phyloP scores from a whole-genome alignment of 305 asterid genomes.

The Petunia hybrid region DNA sequence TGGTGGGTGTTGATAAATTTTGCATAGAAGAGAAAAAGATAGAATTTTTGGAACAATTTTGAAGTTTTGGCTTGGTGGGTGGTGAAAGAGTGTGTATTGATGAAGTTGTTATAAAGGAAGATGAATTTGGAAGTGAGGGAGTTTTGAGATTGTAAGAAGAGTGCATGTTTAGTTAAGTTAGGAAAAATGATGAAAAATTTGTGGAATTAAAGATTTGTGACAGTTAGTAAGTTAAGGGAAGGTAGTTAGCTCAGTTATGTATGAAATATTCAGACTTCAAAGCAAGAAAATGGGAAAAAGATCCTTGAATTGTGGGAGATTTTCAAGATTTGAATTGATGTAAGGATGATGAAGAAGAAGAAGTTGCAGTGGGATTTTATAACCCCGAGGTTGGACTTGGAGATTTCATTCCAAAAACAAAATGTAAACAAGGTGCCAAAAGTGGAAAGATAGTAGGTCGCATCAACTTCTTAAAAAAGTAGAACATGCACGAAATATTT shows the following conservation, averaged over 20 bases:
- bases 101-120: conserved; percentile 6
- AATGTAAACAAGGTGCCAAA: conserved; percentile 45
- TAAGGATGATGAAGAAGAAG: background rate
- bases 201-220: conserved; percentile 18
- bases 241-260: conserved; percentile 2
- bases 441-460: conserved; percentile 28
- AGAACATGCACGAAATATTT: too few species aligned
- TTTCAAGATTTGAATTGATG: background rate
- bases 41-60: background rate
- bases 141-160: conserved; percentile 35
- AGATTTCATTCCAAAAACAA: conserved; percentile 24
- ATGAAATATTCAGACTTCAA: conserved; percentile 17
- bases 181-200: background rate
- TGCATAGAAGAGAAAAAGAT: background rate
- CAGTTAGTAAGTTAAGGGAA: conserved; percentile 37
- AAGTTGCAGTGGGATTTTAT: background rate
- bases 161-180: conserved; percentile 37
- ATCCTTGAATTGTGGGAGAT: conserved; percentile 59
- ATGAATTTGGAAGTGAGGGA: conserved; percentile 30
- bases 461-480: background rate
- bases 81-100: too few species aligned
- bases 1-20: background rate
- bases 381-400: conserved; percentile 20
- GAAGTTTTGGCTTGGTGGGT: background rate
- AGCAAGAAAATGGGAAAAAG: conserved; percentile 1